A percentile compares a stretch with the other conserved stretches of the same genome.
These are phyloP conservation scores for Miamiensis avidus DNA, from an alignment of 169 alveolate species.

Conservation along the genomic window DNA sequence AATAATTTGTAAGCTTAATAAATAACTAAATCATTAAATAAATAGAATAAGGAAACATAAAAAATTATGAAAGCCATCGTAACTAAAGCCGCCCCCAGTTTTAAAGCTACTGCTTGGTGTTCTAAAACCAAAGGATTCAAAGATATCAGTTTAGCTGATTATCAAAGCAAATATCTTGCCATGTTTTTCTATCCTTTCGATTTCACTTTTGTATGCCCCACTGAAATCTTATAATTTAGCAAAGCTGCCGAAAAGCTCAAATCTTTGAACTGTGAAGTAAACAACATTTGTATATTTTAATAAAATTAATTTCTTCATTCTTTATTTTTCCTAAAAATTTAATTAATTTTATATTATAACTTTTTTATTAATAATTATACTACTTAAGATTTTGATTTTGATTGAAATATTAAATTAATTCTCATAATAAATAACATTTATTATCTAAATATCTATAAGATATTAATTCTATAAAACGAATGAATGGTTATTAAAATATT, in stretches of 20 bases:
- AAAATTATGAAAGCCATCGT: conserved; percentile 22
- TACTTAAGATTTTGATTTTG: no score
- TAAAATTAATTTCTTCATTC: no score
- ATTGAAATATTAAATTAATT: no score
- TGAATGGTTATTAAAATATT: no score
- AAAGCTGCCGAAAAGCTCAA: conserved; percentile 92
- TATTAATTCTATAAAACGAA: no score
- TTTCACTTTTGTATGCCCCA: conserved; percentile 99
- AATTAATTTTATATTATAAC: no score
- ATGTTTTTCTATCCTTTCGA: conserved; percentile 99
- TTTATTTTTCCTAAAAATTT: no score
- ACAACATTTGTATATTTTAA: neutral
- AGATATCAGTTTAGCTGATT: conserved; percentile 90
- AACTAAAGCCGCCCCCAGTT: conserved; percentile 21
- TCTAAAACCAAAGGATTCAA: conserved; percentile 71
- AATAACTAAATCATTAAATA: no score
- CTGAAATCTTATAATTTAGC: conserved; percentile 97
- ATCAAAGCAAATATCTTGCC: conserved; percentile 94
- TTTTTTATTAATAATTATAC: no score
- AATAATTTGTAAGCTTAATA: neutral
- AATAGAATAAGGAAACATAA: no score
- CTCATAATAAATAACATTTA: no score
- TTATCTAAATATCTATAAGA: no score
- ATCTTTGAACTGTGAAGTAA: conserved; percentile 73
- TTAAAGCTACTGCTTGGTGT: conserved; percentile 19